Evolutionary conservation across 805 yeast species (phyloP), one percentile per base, ranked within the genome.

Genomic region (Grigorovia humatica): DNA sequence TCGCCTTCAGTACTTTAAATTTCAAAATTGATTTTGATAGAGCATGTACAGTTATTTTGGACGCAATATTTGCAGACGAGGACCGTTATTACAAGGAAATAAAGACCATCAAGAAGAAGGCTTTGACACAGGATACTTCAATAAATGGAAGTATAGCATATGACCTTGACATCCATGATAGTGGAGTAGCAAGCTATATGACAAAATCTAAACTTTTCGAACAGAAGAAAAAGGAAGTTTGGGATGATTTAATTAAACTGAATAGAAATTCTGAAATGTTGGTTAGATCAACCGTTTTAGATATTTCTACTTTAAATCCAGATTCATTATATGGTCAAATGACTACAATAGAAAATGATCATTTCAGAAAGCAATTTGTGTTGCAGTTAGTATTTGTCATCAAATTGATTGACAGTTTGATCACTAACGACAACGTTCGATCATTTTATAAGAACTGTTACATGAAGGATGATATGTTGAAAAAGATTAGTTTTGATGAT

Each of bases 281-380:
- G 35, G 44, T 57, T 38, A 52, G 54, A 43, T 60, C 66, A 15
- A 54, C 64, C 13, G 20, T 55, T n/a, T 43, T 62, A 9, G 69
- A 64, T 29, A 47, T 59, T 4, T 59, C 65, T 1, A 29, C 52
- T 2, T 49, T 49, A 11, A 58, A 64, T 47, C 52, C 62, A 9
- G 53, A 49, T 19, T 42, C 52, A 4, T 48, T 65, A 9, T 62
- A 59, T 23, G 52, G 52, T n/a, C 65, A 63, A 52, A 51, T 63
- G 47, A 55, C 52, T 42, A 53, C 48, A 17, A 40, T 47, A 9
- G 59, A 59, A 27, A 59, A 58, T 32, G 68, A 65, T 51, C 54
- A 51, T 27, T 59, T 51, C 47, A 60, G 70, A 49, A 66, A 66
- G 50, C 64, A 61, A 51, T 57, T 66, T 44, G 41, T 66, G 8